Percentiles rank a stretch among this genome's conserved stretches.
phyloP scores from a whole-genome alignment of 805 yeast species.

The Pichia exigua region DNA sequence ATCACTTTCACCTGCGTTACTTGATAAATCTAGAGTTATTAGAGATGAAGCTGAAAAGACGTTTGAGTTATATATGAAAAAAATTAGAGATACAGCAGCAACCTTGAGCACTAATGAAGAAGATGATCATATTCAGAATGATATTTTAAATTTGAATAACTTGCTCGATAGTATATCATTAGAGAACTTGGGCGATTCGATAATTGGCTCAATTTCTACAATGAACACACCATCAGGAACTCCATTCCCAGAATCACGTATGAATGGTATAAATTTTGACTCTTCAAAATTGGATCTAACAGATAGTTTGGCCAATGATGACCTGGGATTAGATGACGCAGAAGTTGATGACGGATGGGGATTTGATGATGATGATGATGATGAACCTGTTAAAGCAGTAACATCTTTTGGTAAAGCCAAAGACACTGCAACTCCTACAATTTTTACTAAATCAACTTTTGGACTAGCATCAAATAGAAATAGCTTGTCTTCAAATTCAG shows the following conservation, averaged over 20 bases:
- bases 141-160: slow-evolving; percentile 9
- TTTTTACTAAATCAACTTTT: background rate
- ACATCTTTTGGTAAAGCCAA: background rate
- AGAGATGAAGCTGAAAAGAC: slow-evolving; percentile 64
- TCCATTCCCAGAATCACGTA: slow-evolving; percentile 4
- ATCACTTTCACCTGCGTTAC: slow-evolving; percentile 72
- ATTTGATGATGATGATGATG: slow-evolving; percentile 19
- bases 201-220: slow-evolving; percentile 1
- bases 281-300: background rate
- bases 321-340: slow-evolving; percentile 11
- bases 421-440: background rate
- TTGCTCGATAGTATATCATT: slow-evolving; percentile 18
- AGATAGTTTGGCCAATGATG: slow-evolving; percentile 12
- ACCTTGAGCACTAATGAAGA: slow-evolving; percentile 24
- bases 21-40: slow-evolving; percentile 66
- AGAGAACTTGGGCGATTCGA: slow-evolving; percentile 14
- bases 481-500: slow-evolving; percentile 1
- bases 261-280: background rate
- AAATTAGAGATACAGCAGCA: slow-evolving; percentile 42
- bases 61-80: slow-evolving; percentile 52
- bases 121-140: slow-evolving; percentile 20
- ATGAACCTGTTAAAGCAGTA: background rate
- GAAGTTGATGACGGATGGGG: slow-evolving; percentile 27
- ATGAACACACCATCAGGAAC: slow-evolving; percentile 1
- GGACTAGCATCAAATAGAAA: background rate